Evolutionary conservation across 805 yeast genomes (phyloP).

Genomic region (Saccharomycopsis capsularis): DNA sequence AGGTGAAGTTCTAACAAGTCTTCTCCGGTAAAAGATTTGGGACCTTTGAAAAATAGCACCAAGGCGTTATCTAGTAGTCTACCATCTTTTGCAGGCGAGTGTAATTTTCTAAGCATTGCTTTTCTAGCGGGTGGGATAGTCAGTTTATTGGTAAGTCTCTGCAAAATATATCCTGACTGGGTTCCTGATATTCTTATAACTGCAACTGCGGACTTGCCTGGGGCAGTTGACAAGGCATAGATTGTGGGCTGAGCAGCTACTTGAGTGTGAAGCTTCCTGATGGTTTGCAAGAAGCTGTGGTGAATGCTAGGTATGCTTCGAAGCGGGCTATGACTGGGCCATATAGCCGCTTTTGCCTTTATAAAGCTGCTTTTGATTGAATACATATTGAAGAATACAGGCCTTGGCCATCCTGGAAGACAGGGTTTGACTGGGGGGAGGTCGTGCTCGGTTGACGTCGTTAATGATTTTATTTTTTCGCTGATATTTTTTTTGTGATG

Average conservation of each 20-base stretch:
- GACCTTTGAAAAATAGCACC: conserved; percentile 59
- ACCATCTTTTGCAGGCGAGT: conserved; percentile 28
- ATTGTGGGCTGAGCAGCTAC: conserved; percentile 49
- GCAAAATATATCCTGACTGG: conserved; percentile 39
- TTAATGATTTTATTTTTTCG: too few relatives aligned
- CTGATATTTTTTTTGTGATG: too few relatives aligned
- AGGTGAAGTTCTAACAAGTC: conserved; percentile 82
- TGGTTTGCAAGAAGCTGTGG: too few relatives aligned
- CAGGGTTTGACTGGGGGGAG: too few relatives aligned
- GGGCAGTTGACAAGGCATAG: conserved; percentile 83
- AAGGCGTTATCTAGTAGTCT: conserved; percentile 70
- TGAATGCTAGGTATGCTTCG: too few relatives aligned
- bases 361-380: too few relatives aligned
- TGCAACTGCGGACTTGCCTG: conserved; percentile 78
- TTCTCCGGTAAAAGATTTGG: conserved; percentile 87
- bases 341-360: too few relatives aligned
- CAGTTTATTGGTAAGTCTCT: conserved; percentile 38
- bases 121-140: conserved; percentile 40
- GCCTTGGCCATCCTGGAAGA: too few relatives aligned
- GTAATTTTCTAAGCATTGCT: conserved; percentile 55
- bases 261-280: too few relatives aligned
- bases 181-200: conserved; percentile 81
- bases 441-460: too few relatives aligned
- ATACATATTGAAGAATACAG: too few relatives aligned
- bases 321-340: too few relatives aligned